Percentiles rank a stretch among this genome's conserved stretches.
phyloP scores from a whole-genome alignment of 1,139 yeast species.

The Trichomonascaceae sp. region DNA sequence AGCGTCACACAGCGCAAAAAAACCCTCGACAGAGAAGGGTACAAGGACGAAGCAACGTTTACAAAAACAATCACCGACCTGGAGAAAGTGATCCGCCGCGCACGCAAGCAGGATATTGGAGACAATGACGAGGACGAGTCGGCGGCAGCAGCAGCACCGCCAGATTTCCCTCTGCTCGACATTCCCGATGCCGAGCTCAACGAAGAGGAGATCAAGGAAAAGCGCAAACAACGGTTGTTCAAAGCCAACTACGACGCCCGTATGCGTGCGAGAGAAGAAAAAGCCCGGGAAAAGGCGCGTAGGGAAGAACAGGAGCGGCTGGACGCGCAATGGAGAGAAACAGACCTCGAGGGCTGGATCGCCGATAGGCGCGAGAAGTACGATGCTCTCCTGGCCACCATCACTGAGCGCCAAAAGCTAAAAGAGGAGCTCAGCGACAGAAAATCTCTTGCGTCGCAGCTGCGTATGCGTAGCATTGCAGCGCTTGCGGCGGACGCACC shows the following conservation, averaged over 20 bases:
- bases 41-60: constrained; percentile 61
- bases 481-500: constrained; percentile 68
- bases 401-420: constrained; percentile 57
- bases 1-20: constrained; percentile 35
- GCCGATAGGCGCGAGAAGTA: constrained; percentile 52
- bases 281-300: constrained; percentile 42
- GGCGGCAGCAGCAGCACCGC: constrained; percentile 37
- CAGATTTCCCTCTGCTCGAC: constrained; percentile 69
- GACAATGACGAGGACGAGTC: constrained; percentile 33
- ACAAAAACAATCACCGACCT: constrained; percentile 52
- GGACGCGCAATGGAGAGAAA: constrained; percentile 66
- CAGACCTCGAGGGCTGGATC: constrained; percentile 72
- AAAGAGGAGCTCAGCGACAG: constrained; percentile 75
- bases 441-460: constrained; percentile 83
- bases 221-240: constrained; percentile 66
- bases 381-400: constrained; percentile 39
- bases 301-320: constrained; percentile 33
- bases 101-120: constrained; percentile 53
- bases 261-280: constrained; percentile 67
- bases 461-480: constrained; percentile 85
- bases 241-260: constrained; percentile 88
- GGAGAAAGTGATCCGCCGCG: constrained; percentile 56
- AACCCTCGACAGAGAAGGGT: constrained; percentile 58
- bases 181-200: constrained; percentile 65
- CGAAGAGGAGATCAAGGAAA: constrained; percentile 75